Percentiles rank a stretch among this genome's conserved stretches.
These are phyloP conservation scores for Peronosclerospora sorghi DNA, from an alignment of 352 stramenopile genomes.

Conservation along the genomic window DNA sequence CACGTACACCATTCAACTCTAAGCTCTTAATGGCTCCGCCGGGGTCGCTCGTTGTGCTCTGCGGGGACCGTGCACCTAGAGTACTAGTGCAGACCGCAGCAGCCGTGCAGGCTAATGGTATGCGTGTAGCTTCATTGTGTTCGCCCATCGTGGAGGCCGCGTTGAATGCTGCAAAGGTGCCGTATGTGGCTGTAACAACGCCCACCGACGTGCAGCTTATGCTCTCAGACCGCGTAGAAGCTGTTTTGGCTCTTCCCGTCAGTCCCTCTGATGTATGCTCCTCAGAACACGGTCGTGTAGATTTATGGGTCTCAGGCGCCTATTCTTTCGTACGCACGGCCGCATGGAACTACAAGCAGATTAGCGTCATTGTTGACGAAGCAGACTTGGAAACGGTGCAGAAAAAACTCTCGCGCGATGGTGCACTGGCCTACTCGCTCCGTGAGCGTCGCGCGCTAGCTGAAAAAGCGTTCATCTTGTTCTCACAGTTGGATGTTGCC, in stretches of 20 bases:
- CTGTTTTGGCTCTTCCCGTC: conserved; percentile 53
- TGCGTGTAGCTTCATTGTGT: conserved; percentile 53
- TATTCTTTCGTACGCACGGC: conserved; percentile 74
- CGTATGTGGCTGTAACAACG: conserved; percentile 49
- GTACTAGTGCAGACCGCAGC: conserved; percentile 38
- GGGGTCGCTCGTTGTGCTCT: conserved; percentile 62
- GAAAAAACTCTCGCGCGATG: conserved; percentile 52
- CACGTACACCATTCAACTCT: too few species aligned
- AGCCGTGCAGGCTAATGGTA: conserved; percentile 37
- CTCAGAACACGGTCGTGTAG: conserved; percentile 33
- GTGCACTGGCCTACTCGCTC: conserved; percentile 50
- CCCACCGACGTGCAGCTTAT: conserved; percentile 60
- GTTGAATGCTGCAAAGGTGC: conserved; percentile 63
- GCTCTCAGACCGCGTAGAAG: conserved; percentile 53
- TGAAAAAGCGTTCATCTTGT: conserved; percentile 72
- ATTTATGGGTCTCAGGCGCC: conserved; percentile 58
- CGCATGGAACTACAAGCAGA: conserved; percentile 83
- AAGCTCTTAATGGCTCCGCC: conserved; percentile 12
- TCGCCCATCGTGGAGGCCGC: conserved; percentile 40
- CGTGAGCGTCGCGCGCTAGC: conserved; percentile 58
- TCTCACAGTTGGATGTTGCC: conserved; percentile 56
- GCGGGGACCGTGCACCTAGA: conserved; percentile 32
- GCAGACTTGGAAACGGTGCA: conserved; percentile 37
- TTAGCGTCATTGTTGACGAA: conserved; percentile 68
- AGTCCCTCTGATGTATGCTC: conserved; percentile 11